Percentiles rank a stretch among this genome's conserved stretches.
phyloP scores from a whole-genome alignment of 2,329 filamentous ascomycete genomes.

The Cytospora chrysosperma region DNA sequence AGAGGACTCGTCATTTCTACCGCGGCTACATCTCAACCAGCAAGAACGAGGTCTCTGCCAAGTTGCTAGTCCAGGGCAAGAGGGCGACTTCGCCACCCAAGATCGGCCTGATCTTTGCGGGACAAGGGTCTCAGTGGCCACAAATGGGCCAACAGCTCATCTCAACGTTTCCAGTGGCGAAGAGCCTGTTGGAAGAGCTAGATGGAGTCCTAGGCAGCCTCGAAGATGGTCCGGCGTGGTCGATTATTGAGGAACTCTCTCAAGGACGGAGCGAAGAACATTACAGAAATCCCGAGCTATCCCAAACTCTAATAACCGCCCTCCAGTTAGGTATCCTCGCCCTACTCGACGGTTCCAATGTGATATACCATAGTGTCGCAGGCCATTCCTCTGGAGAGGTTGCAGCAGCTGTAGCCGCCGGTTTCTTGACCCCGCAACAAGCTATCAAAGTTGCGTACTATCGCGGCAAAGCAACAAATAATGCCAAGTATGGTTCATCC shows the following conservation, averaged over 20 bases:
- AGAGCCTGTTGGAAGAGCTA: background rate
- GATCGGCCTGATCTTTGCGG: slow-evolving; percentile 1
- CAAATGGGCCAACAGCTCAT: background rate
- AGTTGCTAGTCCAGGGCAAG: slow-evolving; percentile 1
- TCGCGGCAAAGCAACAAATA: background rate
- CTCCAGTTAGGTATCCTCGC: slow-evolving; percentile 2
- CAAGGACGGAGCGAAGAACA: background rate
- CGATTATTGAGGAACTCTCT: background rate
- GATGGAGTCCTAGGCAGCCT: background rate
- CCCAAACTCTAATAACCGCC: slow-evolving; percentile 5
- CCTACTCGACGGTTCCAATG: background rate
- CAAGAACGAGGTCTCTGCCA: background rate
- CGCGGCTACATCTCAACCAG: slow-evolving; percentile 18
- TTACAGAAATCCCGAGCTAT: slow-evolving; percentile 5
- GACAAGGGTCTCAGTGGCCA: slow-evolving; percentile 10
- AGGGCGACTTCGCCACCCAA: background rate
- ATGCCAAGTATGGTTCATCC: background rate
- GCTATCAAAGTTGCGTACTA: slow-evolving; percentile 3
- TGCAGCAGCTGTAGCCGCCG: slow-evolving; percentile 16
- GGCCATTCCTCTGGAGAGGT: slow-evolving; percentile 18
- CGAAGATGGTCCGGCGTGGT: background rate
- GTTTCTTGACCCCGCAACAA: background rate
- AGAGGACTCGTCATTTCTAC: slow-evolving; percentile 20
- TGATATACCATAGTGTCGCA: background rate
- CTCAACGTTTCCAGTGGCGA: background rate